phyloP scores from a whole-genome alignment of 2,329 filamentous ascomycete species.

The Calonectria naviculata region DNA sequence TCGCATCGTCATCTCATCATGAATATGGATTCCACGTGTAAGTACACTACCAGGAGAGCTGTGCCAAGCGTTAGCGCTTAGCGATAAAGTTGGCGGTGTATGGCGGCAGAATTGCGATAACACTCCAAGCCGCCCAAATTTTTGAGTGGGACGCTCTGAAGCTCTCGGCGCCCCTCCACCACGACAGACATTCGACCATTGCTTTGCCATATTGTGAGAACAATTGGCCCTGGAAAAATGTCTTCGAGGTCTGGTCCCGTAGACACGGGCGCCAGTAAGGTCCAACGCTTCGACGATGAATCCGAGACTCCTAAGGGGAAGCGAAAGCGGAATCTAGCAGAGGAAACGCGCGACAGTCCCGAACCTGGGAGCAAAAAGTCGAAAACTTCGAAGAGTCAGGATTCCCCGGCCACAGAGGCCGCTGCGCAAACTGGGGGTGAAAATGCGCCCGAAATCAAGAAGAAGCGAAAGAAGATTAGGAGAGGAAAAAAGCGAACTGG shows the following conservation, averaged over 20 bases:
- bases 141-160: conserved; percentile 34
- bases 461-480: conserved; percentile 37
- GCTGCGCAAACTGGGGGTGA: conserved; percentile 17
- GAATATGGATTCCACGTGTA: conserved; percentile 33
- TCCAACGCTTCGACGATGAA: conserved; percentile 45
- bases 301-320: conserved; percentile 42
- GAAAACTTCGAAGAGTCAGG: conserved; percentile 37
- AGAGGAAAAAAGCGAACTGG: conserved; percentile 36
- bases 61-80: conserved; percentile 21
- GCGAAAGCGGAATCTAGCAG: conserved; percentile 49
- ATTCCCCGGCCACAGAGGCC: conserved; percentile 7
- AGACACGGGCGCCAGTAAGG: conserved; percentile 34
- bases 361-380: conserved; percentile 49
- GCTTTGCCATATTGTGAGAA: conserved; percentile 5
- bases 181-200: conserved; percentile 12
- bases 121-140: conserved; percentile 44
- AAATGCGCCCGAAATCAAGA: conserved; percentile 33
- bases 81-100: conserved; percentile 50
- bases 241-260: conserved; percentile 58
- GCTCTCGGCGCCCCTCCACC: conserved; percentile 27
- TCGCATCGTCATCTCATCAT: conserved; percentile 26
- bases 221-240: conserved; percentile 44
- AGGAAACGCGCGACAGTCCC: conserved; percentile 39
- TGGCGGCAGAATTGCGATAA: conserved; percentile 52
- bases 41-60: conserved; percentile 25